Evolutionary conservation across 371 early-diverging fungal genomes (phyloP).

Genomic region (Chytridium lagenaria): DNA sequence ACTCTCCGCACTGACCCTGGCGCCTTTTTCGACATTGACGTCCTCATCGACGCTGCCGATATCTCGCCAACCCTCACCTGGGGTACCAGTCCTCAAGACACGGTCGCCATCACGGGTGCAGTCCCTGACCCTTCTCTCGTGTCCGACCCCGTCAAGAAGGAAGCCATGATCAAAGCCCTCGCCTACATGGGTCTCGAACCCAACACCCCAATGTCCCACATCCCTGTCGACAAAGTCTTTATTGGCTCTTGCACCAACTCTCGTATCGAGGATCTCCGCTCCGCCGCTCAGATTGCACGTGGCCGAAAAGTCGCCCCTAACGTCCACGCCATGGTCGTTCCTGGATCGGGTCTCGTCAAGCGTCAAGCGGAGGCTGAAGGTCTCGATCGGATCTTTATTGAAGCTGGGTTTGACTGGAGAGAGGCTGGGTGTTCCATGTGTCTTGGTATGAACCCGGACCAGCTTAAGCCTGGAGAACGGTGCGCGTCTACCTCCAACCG

Average conservation of each 20-base stretch:
- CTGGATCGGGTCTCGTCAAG: conserved; percentile 74
- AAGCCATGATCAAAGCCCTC: conserved; percentile 63
- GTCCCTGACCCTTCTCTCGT: conserved; percentile 63
- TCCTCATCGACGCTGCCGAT: conserved; percentile 63
- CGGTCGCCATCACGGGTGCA: conserved; percentile 63
- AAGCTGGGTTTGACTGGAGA: conserved; percentile 76
- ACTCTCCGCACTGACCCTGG: conserved; percentile 64
- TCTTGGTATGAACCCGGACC: conserved; percentile 77
- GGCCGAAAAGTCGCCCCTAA: conserved; percentile 66
- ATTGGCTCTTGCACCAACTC: conserved; percentile 77
- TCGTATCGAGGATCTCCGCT: conserved; percentile 75
- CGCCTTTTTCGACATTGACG: conserved; percentile 66
- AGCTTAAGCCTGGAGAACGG: conserved; percentile 68
- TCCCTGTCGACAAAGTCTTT: conserved; percentile 69
- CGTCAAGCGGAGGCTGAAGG: conserved; percentile 74
- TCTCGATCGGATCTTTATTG: conserved; percentile 66
- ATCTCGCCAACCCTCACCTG: conserved; percentile 71
- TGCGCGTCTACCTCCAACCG: conserved; percentile 76
- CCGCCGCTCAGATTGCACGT: conserved; percentile 67
- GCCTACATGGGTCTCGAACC: conserved; percentile 72
- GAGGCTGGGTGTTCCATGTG: conserved; percentile 80
- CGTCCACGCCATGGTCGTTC: conserved; percentile 74
- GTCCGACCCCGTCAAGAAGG: conserved; percentile 54
- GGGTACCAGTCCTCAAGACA: conserved; percentile 76
- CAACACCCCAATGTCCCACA: conserved; percentile 63